Evolutionary conservation across 352 stramenopile species (phyloP).

Genomic region (Phytophthora boehmeriae): DNA sequence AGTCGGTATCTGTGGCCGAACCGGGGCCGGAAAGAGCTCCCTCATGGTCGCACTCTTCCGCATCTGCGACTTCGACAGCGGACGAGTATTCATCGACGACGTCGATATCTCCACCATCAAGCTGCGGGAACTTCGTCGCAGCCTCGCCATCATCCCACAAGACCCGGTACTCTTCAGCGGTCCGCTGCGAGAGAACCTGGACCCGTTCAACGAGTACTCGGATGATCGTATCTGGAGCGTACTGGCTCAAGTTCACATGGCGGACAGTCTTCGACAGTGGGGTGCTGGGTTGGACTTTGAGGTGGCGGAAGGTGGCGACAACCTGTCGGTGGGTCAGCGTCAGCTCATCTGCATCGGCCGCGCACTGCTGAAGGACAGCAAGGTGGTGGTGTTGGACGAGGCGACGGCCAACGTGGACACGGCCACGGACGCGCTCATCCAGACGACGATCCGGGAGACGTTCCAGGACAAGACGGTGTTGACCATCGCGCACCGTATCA

Average conservation of each 20-base stretch:
- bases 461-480: constrained; percentile 89
- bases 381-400: constrained; percentile 95
- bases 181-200: constrained; percentile 88
- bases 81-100: constrained; percentile 83
- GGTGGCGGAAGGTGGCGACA: constrained; percentile 90
- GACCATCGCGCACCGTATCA: constrained; percentile 92
- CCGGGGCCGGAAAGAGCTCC: constrained; percentile 47
- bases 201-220: constrained; percentile 79
- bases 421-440: constrained; percentile 48
- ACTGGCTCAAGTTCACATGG: constrained; percentile 62
- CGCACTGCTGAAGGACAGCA: constrained; percentile 87
- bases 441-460: constrained; percentile 75
- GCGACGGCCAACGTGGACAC: constrained; percentile 85
- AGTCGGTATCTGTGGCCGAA: constrained; percentile 65
- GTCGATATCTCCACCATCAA: constrained; percentile 60
- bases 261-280: constrained; percentile 43
- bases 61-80: constrained; percentile 51
- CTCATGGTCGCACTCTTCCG: constrained; percentile 49
- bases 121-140: constrained; percentile 20
- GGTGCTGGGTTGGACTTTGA: constrained; percentile 71
- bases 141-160: constrained; percentile 47
- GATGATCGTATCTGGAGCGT: constrained; percentile 62
- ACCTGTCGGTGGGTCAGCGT: constrained; percentile 93
- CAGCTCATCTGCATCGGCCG: constrained; percentile 95
- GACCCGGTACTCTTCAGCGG: constrained; percentile 91